Evolutionary conservation across 306 rosid genomes (phyloP).

Genomic region (Citrullus amarus): DNA sequence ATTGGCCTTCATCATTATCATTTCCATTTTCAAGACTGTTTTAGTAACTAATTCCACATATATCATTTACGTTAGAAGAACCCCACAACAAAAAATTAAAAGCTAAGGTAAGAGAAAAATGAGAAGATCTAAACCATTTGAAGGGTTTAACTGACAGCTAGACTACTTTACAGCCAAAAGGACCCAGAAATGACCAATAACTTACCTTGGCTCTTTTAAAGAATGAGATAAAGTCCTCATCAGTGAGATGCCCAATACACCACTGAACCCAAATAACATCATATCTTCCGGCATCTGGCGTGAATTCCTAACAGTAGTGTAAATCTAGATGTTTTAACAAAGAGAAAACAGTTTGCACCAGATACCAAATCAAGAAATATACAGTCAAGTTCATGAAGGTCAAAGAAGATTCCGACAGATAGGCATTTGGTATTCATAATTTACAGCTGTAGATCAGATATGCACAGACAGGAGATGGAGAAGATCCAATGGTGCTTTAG

Average conservation of each 20-base stretch:
- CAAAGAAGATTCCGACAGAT: neutral
- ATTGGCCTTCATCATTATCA: neutral
- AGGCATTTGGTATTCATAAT: neutral
- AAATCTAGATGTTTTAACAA: neutral
- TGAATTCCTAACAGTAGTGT: conserved; percentile 44
- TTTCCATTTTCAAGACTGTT: neutral
- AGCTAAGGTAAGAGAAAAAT: neutral
- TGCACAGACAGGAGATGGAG: neutral
- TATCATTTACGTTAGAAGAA: neutral
- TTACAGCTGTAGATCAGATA: neutral
- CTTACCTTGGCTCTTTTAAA: conserved; percentile 78
- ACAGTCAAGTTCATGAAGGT: neutral
- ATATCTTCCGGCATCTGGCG: conserved; percentile 79
- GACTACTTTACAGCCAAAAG: neutral
- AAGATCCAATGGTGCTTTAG: neutral
- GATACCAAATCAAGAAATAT: neutral
- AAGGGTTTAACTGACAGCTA: neutral
- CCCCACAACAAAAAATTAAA: neutral
- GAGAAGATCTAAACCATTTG: neutral
- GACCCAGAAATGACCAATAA: neutral
- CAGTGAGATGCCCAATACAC: conserved; percentile 98
- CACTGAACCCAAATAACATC: conserved; percentile 96
- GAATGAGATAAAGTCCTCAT: conserved; percentile 81
- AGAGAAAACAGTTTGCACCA: neutral
- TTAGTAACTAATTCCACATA: neutral